Conservation (phyloP, 306 rosid genomes). For the Prunus dulcis region DNA sequence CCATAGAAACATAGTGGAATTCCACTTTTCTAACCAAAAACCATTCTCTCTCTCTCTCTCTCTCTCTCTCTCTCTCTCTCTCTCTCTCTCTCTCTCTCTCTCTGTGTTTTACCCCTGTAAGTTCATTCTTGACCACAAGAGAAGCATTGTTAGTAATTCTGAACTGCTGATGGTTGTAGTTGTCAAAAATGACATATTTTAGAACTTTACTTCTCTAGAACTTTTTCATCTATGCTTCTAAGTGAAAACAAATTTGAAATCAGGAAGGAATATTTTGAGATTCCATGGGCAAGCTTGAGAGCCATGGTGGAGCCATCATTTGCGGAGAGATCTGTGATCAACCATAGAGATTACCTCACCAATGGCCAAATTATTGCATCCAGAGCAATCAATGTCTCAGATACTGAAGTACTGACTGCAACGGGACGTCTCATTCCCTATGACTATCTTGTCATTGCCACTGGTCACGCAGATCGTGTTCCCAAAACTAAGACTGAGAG, state of each 20-base stretch:
- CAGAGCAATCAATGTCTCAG: conserved; percentile 42
- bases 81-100: background rate
- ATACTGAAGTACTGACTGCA: conserved; percentile 55
- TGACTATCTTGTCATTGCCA: conserved; percentile 70
- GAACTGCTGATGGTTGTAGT: background rate
- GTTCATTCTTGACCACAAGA: too few relatives aligned
- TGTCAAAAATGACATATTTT: background rate
- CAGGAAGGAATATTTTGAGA: conserved; percentile 91
- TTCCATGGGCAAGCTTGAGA: conserved; percentile 76
- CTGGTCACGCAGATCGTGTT: conserved; percentile 55
- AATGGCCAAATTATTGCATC: conserved; percentile 46
- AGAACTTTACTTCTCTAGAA: background rate
- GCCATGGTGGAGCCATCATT: conserved; percentile 78
- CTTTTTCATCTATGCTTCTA: background rate
- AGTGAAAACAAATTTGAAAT: conserved; percentile 21
- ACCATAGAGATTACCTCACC: conserved; percentile 61
- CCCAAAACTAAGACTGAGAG: conserved; percentile 49
- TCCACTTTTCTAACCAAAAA: background rate
- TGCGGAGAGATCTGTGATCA: conserved; percentile 55
- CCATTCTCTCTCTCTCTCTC: background rate
- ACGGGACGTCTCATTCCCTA: conserved; percentile 47
- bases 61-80: background rate
- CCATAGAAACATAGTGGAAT: background rate
- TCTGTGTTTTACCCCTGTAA: background rate
- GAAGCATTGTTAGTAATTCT: background rate